Evolutionary conservation across 306 rosid species (phyloP).

Genomic region (Glycine latifolia): DNA sequence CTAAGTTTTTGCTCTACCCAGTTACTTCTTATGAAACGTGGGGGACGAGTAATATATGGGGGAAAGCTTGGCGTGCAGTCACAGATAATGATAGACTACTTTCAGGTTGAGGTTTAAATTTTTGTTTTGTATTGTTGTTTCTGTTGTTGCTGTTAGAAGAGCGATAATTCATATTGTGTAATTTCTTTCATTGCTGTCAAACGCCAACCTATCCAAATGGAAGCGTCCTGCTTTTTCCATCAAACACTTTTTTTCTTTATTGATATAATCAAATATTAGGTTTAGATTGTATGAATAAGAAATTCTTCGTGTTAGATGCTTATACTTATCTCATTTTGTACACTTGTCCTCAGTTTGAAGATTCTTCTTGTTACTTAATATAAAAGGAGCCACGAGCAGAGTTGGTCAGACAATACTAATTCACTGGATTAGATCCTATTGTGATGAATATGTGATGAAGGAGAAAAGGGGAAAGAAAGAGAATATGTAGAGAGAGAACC

Average conservation of each 20-base stretch:
- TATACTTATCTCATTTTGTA: background rate
- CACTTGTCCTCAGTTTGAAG: background rate
- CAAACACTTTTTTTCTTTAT: background rate
- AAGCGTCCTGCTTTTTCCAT: background rate
- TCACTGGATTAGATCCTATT: constrained; percentile 4
- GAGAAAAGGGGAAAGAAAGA: background rate
- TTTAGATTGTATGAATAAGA: background rate
- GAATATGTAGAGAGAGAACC: background rate
- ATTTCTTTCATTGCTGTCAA: background rate
- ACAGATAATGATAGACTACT: constrained; percentile 74
- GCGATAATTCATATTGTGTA: constrained; percentile 4
- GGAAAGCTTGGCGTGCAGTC: constrained; percentile 84
- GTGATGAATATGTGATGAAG: background rate
- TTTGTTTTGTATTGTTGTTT: background rate
- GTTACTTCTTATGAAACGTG: constrained; percentile 96
- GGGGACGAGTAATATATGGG: constrained; percentile 83
- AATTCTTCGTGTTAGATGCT: background rate
- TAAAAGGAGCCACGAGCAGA: background rate
- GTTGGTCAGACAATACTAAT: background rate
- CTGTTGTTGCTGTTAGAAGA: constrained; percentile 2
- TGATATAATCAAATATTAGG: background rate
- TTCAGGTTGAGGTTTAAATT: constrained; percentile 64
- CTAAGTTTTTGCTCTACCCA: constrained; percentile 48
- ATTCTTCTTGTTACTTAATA: background rate
- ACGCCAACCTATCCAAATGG: background rate